Conservation (phyloP, 2,329 filamentous ascomycete species). For the Aspergillus tanneri region DNA sequence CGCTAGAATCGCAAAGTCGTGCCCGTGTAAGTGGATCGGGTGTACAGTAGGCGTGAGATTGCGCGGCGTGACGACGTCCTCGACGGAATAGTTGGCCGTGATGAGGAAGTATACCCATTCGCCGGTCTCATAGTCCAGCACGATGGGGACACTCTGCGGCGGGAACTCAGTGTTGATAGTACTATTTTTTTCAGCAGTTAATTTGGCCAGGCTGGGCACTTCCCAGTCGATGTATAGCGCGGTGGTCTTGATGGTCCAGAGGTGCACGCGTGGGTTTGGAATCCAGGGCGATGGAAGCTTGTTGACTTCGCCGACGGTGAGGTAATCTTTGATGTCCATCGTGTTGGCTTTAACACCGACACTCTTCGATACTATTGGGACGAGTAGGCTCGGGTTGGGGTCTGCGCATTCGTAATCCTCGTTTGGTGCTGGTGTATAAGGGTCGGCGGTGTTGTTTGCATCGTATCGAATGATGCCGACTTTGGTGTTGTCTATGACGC, state of each 20-base stretch:
- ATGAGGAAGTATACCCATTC: conserved; percentile 31
- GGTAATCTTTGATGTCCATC: neutral
- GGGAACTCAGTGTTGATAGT: neutral
- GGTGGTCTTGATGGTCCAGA: neutral
- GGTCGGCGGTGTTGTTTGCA: neutral
- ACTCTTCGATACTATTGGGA: neutral
- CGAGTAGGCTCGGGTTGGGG: conserved; percentile 23
- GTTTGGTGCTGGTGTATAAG: no score
- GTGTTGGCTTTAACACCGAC: neutral
- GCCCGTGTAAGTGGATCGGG: conserved; percentile 69
- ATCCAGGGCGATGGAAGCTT: neutral
- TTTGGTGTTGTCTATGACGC: conserved; percentile 42
- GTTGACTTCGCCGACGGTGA: neutral
- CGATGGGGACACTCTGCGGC: neutral
- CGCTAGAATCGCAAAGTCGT: conserved; percentile 68
- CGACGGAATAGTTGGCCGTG: conserved; percentile 20
- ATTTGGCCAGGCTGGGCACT: neutral
- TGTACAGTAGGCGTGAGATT: conserved; percentile 37
- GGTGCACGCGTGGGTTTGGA: neutral
- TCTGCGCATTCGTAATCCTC: neutral
- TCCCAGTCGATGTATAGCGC: neutral
- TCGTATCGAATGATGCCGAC: conserved; percentile 49
- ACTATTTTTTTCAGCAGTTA: no score
- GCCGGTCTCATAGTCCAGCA: conserved; percentile 4
- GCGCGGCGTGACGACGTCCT: conserved; percentile 4